A percentile compares a stretch with the other conserved stretches of the same genome.
Conservation (phyloP, 441 rosid species). For the Cnidoscolus chayamansa region DNA sequence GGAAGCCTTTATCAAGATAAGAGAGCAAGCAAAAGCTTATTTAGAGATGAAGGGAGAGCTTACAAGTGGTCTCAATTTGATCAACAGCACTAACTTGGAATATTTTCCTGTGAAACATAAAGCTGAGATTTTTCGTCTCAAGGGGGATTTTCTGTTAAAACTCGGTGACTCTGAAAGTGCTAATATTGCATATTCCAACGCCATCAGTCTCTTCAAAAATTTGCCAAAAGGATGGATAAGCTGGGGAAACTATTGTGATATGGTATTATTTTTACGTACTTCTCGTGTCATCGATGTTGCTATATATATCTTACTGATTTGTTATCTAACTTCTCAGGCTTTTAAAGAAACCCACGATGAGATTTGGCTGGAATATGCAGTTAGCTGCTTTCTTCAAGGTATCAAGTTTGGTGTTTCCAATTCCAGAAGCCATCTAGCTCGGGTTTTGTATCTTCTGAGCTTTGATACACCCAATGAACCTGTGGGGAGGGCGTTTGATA, state of each 20-base stretch:
- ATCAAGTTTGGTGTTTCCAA: slow-evolving; percentile 93
- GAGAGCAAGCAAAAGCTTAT: slow-evolving; percentile 95
- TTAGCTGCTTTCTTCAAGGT: slow-evolving; percentile 99
- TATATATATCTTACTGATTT: slow-evolving; percentile 24
- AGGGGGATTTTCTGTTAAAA: slow-evolving; percentile 84
- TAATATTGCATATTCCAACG: slow-evolving; percentile 83
- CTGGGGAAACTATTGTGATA: slow-evolving; percentile 97
- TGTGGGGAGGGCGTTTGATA: slow-evolving; percentile 96
- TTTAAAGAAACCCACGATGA: slow-evolving; percentile 83
- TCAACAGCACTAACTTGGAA: slow-evolving; percentile 86
- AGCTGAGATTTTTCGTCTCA: slow-evolving; percentile 83
- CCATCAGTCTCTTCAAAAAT: slow-evolving; percentile 80
- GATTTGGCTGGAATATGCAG: slow-evolving; percentile 96
- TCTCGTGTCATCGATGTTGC: slow-evolving; percentile 17
- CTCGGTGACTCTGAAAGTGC: slow-evolving; percentile 77
- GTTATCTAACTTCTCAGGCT: slow-evolving; percentile 52
- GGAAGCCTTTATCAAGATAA: slow-evolving; percentile 98
- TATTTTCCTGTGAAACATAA: slow-evolving; percentile 81
- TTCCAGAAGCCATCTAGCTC: slow-evolving; percentile 95
- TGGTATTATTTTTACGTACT: slow-evolving; percentile 50
- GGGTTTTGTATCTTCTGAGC: slow-evolving; percentile 94
- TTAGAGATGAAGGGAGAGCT: slow-evolving; percentile 90
- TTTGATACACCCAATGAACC: slow-evolving; percentile 91
- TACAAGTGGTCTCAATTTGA: slow-evolving; percentile 73
- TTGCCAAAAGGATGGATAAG: slow-evolving; percentile 99